Percentiles rank a stretch among this genome's conserved stretches.
phyloP scores from a whole-genome alignment of 371 early-diverging fungal genomes.

The Mortierella sp. region DNA sequence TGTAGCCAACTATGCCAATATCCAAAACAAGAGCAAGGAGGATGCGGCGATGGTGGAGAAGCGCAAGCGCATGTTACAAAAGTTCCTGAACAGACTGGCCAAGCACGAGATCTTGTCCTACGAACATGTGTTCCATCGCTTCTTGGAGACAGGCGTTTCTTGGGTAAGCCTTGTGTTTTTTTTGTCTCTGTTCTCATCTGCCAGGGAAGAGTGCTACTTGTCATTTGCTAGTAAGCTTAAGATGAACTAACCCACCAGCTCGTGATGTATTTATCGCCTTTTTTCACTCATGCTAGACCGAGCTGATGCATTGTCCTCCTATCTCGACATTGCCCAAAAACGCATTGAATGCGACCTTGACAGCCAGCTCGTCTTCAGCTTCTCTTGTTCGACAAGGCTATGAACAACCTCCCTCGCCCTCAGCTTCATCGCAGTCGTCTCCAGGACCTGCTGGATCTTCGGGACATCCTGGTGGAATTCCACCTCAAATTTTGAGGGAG shows the following conservation, averaged over 20 bases:
- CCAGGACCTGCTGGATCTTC: slow-evolving; percentile 44
- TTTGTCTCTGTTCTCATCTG: background rate
- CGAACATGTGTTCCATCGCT: slow-evolving; percentile 92
- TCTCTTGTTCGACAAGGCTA: slow-evolving; percentile 29
- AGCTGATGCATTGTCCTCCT: slow-evolving; percentile 76
- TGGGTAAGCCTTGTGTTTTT: slow-evolving; percentile 62
- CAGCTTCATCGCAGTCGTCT: slow-evolving; percentile 59
- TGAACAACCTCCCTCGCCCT: slow-evolving; percentile 59
- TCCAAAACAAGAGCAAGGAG: slow-evolving; percentile 88
- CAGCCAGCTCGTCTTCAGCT: slow-evolving; percentile 44
- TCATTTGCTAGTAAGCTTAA: background rate
- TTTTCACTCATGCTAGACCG: slow-evolving; percentile 66
- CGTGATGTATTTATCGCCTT: background rate
- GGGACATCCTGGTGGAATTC: slow-evolving; percentile 18
- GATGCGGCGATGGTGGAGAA: slow-evolving; percentile 88
- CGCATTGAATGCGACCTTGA: slow-evolving; percentile 62
- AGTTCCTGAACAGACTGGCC: slow-evolving; percentile 88
- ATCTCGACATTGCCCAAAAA: slow-evolving; percentile 77
- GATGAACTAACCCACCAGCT: background rate
- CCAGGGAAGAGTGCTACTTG: background rate
- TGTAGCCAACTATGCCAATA: slow-evolving; percentile 87
- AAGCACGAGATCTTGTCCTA: slow-evolving; percentile 86
- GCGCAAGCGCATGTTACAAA: slow-evolving; percentile 91
- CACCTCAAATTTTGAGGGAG: slow-evolving; percentile 33
- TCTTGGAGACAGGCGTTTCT: slow-evolving; percentile 77